Percentiles rank a stretch among this genome's conserved stretches.
Evolutionary conservation across 352 stramenopile genomes (phyloP).

Genomic region (Sclerospora graminicola): DNA sequence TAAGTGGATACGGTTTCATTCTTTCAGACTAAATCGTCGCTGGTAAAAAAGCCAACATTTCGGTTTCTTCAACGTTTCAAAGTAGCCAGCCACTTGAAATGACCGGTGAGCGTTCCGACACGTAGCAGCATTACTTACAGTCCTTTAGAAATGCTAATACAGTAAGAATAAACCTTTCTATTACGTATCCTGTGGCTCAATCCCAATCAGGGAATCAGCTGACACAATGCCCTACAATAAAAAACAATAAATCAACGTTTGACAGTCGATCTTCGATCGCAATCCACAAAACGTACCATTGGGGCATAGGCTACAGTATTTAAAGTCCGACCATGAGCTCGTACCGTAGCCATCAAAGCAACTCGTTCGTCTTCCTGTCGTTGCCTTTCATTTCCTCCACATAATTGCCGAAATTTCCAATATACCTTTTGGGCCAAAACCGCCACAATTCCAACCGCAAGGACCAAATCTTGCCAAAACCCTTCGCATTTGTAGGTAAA

Average conservation of each 20-base stretch:
- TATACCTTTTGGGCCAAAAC: constrained; percentile 16
- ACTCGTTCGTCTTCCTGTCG: constrained; percentile 30
- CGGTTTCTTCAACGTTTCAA: too few relatives aligned
- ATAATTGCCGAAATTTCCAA: constrained; percentile 21
- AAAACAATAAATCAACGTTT: too few relatives aligned
- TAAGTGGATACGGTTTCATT: too few relatives aligned
- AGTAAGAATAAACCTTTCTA: too few relatives aligned
- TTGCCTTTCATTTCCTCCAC: constrained; percentile 15
- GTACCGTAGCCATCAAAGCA: constrained; percentile 37
- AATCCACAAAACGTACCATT: constrained; percentile 29
- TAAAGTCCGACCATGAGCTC: constrained; percentile 36
- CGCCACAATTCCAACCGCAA: constrained; percentile 14
- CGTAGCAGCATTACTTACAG: too few relatives aligned
- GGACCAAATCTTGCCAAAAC: constrained; percentile 45
- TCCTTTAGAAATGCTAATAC: too few relatives aligned
- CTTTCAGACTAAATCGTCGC: too few relatives aligned
- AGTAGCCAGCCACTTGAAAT: too few relatives aligned
- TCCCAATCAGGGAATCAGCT: constrained; percentile 18
- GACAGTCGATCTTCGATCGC: too few relatives aligned
- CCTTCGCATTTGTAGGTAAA: constrained; percentile 38
- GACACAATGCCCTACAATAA: constrained; percentile 29
- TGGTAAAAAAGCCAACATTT: too few relatives aligned
- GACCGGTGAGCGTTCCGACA: too few relatives aligned
- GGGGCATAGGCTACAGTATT: constrained; percentile 21
- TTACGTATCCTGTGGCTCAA: background rate